Evolutionary conservation across 208 protist genomes (phyloP).

Genomic region (Tritrichomonas foetus): DNA sequence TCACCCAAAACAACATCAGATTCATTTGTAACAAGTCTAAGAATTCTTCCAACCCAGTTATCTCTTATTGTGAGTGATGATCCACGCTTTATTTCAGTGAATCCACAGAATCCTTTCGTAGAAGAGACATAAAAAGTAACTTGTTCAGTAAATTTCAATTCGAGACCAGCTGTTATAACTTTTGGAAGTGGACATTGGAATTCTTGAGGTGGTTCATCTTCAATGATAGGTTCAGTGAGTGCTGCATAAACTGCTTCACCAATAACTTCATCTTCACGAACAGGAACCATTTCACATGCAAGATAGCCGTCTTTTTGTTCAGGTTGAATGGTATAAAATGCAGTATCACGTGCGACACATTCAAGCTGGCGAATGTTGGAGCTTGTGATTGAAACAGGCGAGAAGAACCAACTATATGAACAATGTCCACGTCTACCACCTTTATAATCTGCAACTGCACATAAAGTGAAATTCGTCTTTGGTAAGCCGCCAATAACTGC

Average conservation of each 20-base stretch:
- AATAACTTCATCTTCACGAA: background rate
- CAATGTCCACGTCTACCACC: background rate
- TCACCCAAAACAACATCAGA: background rate
- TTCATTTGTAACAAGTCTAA: background rate
- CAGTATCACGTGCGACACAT: too few species aligned
- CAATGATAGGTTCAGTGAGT: background rate
- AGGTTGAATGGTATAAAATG: background rate
- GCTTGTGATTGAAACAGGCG: background rate
- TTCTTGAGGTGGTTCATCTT: background rate
- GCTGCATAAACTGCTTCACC: background rate
- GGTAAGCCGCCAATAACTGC: background rate
- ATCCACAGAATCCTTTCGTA: background rate
- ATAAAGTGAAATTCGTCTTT: background rate
- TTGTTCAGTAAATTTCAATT: background rate
- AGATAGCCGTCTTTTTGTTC: background rate
- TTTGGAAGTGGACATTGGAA: background rate
- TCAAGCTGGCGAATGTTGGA: background rate
- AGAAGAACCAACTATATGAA: background rate
- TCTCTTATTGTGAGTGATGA: background rate
- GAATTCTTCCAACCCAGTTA: too few species aligned
- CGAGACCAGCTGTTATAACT: background rate
- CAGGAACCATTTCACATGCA: background rate
- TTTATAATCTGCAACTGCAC: background rate
- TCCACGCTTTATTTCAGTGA: background rate
- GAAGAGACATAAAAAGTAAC: background rate